These are phyloP conservation scores for Sisymbrium altissimum DNA, from an alignment of 345 rosid species.

Conservation along the genomic window DNA sequence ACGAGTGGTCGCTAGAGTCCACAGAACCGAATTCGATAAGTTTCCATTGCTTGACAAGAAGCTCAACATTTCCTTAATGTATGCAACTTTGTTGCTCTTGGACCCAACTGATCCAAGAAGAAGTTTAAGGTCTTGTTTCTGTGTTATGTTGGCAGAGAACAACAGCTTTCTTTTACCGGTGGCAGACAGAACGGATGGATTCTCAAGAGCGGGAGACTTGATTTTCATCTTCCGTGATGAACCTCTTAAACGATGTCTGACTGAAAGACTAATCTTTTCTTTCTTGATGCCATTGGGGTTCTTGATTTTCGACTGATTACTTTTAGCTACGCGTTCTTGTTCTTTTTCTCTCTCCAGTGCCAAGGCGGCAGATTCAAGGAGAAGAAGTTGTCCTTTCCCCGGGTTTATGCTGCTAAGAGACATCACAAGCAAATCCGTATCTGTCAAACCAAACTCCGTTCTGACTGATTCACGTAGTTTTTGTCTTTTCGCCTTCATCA, in stretches of 20 bases:
- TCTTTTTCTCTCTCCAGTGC: constrained; percentile 41
- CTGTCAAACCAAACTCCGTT: constrained; percentile 70
- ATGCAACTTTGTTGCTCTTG: constrained; percentile 87
- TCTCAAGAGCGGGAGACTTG: constrained; percentile 14
- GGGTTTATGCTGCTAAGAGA: constrained; percentile 92
- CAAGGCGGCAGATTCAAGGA: constrained; percentile 63
- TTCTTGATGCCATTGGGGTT: constrained; percentile 31
- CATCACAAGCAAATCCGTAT: constrained; percentile 79
- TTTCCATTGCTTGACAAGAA: constrained; percentile 58
- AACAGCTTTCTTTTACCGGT: constrained; percentile 36
- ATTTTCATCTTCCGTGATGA: constrained; percentile 42
- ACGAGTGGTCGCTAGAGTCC: constrained; percentile 86
- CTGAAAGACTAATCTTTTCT: constrained; percentile 38
- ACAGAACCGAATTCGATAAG: constrained; percentile 62
- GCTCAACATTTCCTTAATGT: constrained; percentile 65
- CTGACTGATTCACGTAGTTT: constrained; percentile 65
- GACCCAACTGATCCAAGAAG: constrained; percentile 98
- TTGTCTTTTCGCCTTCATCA: constrained; percentile 62
- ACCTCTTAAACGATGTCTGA: constrained; percentile 60
- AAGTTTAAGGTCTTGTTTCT: constrained; percentile 54
- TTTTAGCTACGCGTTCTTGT: constrained; percentile 25
- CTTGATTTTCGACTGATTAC: constrained; percentile 37
- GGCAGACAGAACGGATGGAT: constrained; percentile 31
- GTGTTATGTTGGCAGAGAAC: constrained; percentile 30
- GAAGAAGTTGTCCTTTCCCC: constrained; percentile 87